Percentiles rank a stretch among this genome's conserved stretches.
Evolutionary conservation across 2,329 filamentous ascomycete species (phyloP).

Genomic region (Madurella fahalii): DNA sequence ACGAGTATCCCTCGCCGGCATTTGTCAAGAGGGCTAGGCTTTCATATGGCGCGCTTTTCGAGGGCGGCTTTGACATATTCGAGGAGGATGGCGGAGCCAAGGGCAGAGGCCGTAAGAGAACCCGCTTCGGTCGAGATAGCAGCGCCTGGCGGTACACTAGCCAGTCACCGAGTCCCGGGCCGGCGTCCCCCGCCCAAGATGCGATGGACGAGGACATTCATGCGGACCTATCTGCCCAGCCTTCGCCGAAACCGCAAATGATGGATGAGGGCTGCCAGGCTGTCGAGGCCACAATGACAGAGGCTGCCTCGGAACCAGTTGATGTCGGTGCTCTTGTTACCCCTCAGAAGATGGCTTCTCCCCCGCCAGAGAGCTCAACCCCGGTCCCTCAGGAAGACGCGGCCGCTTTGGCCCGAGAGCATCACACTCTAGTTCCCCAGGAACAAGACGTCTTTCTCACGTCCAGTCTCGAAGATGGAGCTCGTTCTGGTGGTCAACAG

Average conservation of each 20-base stretch:
- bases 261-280: conserved; percentile 33
- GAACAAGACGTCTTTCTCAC: not conserved
- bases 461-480: not conserved
- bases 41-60: conserved; percentile 64
- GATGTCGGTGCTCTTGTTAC: not conserved
- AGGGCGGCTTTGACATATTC: conserved; percentile 63
- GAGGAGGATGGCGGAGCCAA: conserved; percentile 62
- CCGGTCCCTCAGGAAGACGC: not conserved
- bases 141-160: conserved; percentile 71
- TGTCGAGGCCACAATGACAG: conserved; percentile 15
- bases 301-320: not conserved
- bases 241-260: conserved; percentile 26
- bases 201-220: conserved; percentile 23
- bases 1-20: conserved; percentile 71
- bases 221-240: conserved; percentile 7
- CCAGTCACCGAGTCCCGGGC: conserved; percentile 66
- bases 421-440: not conserved
- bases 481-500: not conserved
- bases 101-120: conserved; percentile 63
- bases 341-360: not conserved
- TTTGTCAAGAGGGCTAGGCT: conserved; percentile 69
- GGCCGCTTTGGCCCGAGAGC: not conserved
- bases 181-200: conserved; percentile 24
- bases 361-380: not conserved
- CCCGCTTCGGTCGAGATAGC: conserved; percentile 63